Conservation (phyloP, 352 stramenopile genomes). For the Pythium pyrilobum region DNA sequence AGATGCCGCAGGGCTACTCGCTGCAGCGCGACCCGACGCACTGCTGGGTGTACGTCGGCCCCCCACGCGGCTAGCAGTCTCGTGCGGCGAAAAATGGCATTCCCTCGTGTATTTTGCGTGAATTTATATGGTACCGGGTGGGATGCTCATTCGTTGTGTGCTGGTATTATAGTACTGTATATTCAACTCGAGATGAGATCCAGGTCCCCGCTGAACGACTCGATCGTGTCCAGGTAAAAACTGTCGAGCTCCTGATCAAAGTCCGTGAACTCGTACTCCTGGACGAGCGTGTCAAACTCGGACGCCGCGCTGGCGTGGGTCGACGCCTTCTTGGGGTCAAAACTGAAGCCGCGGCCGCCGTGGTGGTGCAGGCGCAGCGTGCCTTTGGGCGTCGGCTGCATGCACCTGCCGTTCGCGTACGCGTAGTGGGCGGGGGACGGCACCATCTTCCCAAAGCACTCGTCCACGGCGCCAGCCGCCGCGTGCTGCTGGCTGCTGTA, state of each 20-base stretch:
- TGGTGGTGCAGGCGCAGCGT: conserved; percentile 23
- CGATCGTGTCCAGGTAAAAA: conserved; percentile 75
- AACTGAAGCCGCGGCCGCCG: conserved; percentile 20
- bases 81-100: no score
- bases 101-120: neutral
- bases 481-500: conserved; percentile 14
- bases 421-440: conserved; percentile 17
- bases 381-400: conserved; percentile 25
- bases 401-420: neutral
- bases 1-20: conserved; percentile 20
- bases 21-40: conserved; percentile 26
- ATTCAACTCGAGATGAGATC: conserved; percentile 55
- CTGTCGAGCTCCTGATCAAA: conserved; percentile 80
- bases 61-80: no score
- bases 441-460: conserved; percentile 42
- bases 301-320: conserved; percentile 9
- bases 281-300: conserved; percentile 69
- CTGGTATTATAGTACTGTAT: neutral
- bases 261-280: conserved; percentile 78
- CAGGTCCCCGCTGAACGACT: conserved; percentile 50
- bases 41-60: conserved; percentile 7
- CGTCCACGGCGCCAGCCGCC: conserved; percentile 36
- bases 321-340: conserved; percentile 35
- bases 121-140: conserved; percentile 2
- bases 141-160: conserved; percentile 4